These are phyloP conservation scores for Vaccinium darrowii DNA, from an alignment of 148 eudicot genomes.

Conservation along the genomic window DNA sequence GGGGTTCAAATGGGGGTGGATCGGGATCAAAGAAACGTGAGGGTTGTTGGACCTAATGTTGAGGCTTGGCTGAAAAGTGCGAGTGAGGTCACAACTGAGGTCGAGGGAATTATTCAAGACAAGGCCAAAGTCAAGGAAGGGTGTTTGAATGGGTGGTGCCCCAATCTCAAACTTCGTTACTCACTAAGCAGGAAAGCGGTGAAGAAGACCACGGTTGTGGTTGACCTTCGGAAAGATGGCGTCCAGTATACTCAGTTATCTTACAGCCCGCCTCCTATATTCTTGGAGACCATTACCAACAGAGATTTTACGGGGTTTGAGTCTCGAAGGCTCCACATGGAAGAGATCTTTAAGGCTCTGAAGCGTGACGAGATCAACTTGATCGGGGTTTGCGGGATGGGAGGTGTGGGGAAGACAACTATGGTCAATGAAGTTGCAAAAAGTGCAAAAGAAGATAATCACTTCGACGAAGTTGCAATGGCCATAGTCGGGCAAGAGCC, in stretches of 20 bases:
- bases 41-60: too few relatives aligned
- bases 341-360: not conserved
- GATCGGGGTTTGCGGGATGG: not conserved
- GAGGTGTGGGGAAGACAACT: not conserved
- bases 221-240: not conserved
- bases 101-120: not conserved
- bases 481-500: not conserved
- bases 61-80: not conserved
- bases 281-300: not conserved
- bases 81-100: slow-evolving; percentile 6
- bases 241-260: accelerated
- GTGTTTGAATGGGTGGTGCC: slow-evolving; percentile 6
- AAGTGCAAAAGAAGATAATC: not conserved
- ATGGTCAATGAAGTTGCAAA: not conserved
- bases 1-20: too few relatives aligned
- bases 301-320: not conserved
- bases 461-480: not conserved
- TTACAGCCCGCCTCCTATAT: not conserved
- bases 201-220: not conserved
- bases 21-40: too few relatives aligned
- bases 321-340: not conserved
- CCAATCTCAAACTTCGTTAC: not conserved
- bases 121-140: not conserved
- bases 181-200: not conserved
- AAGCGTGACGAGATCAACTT: not conserved